phyloP scores from a whole-genome alignment of 1,139 yeast species.

The Wickerhamiella pararugosa region DNA sequence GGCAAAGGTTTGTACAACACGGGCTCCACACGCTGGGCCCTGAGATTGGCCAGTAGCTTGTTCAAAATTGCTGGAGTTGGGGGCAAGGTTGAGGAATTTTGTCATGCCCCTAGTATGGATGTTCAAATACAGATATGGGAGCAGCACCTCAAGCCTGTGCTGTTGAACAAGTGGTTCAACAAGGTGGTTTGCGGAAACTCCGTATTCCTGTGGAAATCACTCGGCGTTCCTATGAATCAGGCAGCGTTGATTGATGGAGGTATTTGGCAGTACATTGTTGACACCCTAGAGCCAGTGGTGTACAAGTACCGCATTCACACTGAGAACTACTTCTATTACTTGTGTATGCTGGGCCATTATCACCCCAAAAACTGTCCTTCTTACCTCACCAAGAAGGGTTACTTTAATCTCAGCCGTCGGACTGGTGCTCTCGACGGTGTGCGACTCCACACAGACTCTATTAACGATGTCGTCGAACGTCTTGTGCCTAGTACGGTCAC shows the following conservation, averaged over 20 bases:
- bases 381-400: constrained; percentile 49
- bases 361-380: constrained; percentile 58
- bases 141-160: constrained; percentile 44
- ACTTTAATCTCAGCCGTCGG: constrained; percentile 31
- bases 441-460: constrained; percentile 64
- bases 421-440: constrained; percentile 39
- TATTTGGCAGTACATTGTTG: constrained; percentile 53
- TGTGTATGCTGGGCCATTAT: constrained; percentile 49
- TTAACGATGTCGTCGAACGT: constrained; percentile 59
- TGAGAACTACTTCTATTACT: constrained; percentile 68
- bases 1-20: constrained; percentile 53
- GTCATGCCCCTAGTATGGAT: constrained; percentile 39
- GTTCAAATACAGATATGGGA: constrained; percentile 57
- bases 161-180: constrained; percentile 56
- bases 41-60: constrained; percentile 47
- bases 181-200: constrained; percentile 64
- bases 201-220: constrained; percentile 68
- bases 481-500: constrained; percentile 48
- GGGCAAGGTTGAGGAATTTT: constrained; percentile 37
- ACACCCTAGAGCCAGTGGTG: constrained; percentile 65
- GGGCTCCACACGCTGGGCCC: constrained; percentile 78
- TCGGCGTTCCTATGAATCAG: constrained; percentile 77
- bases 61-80: constrained; percentile 40
- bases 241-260: constrained; percentile 64
- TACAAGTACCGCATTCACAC: constrained; percentile 45